These are phyloP conservation scores for Ascochyta fabae DNA, from an alignment of 2,329 filamentous ascomycete species.

Conservation along the genomic window DNA sequence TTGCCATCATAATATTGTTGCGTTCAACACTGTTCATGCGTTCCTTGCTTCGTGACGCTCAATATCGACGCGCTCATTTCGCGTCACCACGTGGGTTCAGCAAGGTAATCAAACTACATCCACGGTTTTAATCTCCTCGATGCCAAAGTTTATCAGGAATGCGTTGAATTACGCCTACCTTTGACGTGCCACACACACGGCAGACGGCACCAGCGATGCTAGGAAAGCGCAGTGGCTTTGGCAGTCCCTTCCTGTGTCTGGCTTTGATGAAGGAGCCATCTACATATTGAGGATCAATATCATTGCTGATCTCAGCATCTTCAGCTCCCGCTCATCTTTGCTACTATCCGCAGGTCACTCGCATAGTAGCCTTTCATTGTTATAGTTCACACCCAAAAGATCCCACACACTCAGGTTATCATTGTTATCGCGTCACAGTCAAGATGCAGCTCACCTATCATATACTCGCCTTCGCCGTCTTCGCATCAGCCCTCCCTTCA, in stretches of 20 bases:
- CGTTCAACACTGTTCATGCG: neutral
- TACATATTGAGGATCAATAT: neutral
- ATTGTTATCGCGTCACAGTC: neutral
- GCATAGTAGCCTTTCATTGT: neutral
- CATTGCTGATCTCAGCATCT: neutral
- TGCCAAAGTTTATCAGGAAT: neutral
- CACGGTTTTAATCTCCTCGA: neutral
- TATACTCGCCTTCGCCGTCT: slow-evolving; percentile 1
- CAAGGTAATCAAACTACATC: neutral
- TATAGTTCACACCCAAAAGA: neutral
- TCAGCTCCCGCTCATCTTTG: neutral
- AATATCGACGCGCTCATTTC: neutral
- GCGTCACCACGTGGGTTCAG: slow-evolving; percentile 8
- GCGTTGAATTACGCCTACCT: neutral
- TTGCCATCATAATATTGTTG: neutral
- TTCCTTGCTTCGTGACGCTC: slow-evolving; percentile 5
- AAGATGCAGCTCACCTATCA: slow-evolving; percentile 5
- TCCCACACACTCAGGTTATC: neutral
- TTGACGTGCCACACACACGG: neutral
- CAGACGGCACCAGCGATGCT: slow-evolving; percentile 1
- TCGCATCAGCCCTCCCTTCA: slow-evolving; percentile 14
- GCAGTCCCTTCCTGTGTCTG: slow-evolving; percentile 1
- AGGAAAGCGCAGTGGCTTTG: slow-evolving; percentile 1
- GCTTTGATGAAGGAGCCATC: slow-evolving; percentile 1
- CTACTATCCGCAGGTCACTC: neutral